Conservation (phyloP, 768 basidiomycete species). For the Xanthoconium purpureum region DNA sequence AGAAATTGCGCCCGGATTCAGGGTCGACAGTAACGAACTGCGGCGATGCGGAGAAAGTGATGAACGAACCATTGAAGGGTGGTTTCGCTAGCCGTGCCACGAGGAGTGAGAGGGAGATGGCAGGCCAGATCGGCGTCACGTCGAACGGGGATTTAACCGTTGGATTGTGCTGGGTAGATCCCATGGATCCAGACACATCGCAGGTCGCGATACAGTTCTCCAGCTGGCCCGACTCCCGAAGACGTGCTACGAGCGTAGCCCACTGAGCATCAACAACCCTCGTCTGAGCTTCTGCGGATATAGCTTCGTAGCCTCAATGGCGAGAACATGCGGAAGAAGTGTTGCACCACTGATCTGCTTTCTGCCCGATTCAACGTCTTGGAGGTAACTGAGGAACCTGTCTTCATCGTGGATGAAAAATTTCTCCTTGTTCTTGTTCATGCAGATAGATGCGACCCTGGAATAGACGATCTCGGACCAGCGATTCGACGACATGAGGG, state of each 20-base stretch:
- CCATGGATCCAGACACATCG: conserved; percentile 78
- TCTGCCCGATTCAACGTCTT: conserved; percentile 53
- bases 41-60: conserved; percentile 61
- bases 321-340: conserved; percentile 61
- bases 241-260: conserved; percentile 51
- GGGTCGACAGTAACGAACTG: conserved; percentile 50
- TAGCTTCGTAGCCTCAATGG: conserved; percentile 35
- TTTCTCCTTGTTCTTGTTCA: conserved; percentile 51
- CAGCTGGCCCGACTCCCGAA: conserved; percentile 54
- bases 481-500: conserved; percentile 56
- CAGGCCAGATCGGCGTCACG: conserved; percentile 52
- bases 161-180: conserved; percentile 17
- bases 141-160: conserved; percentile 6
- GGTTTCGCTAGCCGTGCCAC: conserved; percentile 59
- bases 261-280: conserved; percentile 65
- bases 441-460: conserved; percentile 60
- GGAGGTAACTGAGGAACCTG: conserved; percentile 58
- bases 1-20: conserved; percentile 15
- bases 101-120: conserved; percentile 63
- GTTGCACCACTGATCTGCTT: conserved; percentile 62
- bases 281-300: conserved; percentile 31
- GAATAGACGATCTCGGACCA: conserved; percentile 58
- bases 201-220: conserved; percentile 65
- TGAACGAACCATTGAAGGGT: conserved; percentile 64
- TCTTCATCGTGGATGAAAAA: conserved; percentile 59